These are phyloP conservation scores for Epichloe scottii DNA, from an alignment of 2,329 filamentous ascomycete genomes.

Conservation along the genomic window DNA sequence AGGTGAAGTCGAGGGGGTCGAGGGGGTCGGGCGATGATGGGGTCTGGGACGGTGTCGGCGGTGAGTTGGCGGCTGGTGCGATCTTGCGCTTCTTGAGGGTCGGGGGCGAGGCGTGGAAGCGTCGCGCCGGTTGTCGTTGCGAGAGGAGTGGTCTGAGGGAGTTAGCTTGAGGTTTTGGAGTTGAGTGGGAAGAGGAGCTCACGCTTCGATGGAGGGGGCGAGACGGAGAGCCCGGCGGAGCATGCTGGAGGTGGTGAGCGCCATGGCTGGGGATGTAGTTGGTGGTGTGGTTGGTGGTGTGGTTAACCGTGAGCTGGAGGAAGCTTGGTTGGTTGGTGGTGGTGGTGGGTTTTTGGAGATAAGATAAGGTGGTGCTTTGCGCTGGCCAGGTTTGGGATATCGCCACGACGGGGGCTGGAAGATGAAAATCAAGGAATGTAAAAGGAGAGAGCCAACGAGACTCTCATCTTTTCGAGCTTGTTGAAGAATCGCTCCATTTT, in stretches of 20 bases:
- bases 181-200: not conserved
- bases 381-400: not conserved
- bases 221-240: constrained; percentile 2
- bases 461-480: too few relatives aligned
- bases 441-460: too few relatives aligned
- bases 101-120: constrained; percentile 17
- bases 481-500: too few relatives aligned
- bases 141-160: not conserved
- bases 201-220: constrained; percentile 9
- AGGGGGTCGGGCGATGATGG: constrained; percentile 20
- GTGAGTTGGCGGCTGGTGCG: constrained; percentile 18
- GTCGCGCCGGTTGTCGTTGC: constrained; percentile 9
- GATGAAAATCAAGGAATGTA: too few relatives aligned
- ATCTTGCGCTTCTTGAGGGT: constrained; percentile 28
- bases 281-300: not conserved
- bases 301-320: not conserved
- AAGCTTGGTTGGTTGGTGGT: not conserved
- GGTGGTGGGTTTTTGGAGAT: not conserved
- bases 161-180: not conserved
- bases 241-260: not conserved
- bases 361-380: not conserved
- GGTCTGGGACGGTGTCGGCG: constrained; percentile 11
- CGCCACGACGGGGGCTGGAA: not conserved
- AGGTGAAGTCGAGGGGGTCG: constrained; percentile 36
- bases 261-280: not conserved